Base-by-base conservation (phyloP, 768 basidiomycete genomes). In the Gyrodon lividus region DNA sequence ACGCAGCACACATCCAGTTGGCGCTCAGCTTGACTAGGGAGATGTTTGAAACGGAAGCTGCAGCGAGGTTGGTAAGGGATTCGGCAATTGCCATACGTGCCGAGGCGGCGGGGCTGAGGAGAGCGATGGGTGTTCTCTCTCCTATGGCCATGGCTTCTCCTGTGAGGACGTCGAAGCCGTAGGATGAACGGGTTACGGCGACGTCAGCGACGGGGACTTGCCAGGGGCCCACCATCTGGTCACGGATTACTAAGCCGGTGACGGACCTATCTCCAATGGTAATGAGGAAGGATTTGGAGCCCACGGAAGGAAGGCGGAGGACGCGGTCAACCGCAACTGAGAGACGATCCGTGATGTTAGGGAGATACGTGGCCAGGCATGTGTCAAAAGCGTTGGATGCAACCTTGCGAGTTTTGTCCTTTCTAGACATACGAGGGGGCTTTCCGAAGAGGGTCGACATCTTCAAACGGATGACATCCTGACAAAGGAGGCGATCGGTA, bases 61-160 rank as follows among this genome's bases (percentile, higher is more conserved):
- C 94, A 0, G 81, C 83, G 52, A 98, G 77, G 71, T 98, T 99
- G 59, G 88, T 93, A 38, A 99, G 77, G 1, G 97, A 80, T 67
- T 99, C 97, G 2, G 84, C 96, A 40, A 99, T 86, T 22, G 95
- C 96, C 87, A 99, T 94, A 26, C 94, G 84, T 2, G 95, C 96
- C 0, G 95, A 95, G 1, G 95, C 94, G 6, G 87, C 89, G 5
- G 95, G 82, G 59, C 77, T 81, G 47, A 98, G 78, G 19, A 99
- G 77, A 6, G 97, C 97, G 10, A 97, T 68, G 0, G 97, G 96
- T 0, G 97, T 93, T 51, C 96, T 84, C 72, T 99, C 97, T 12
- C 97, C 97, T 83, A 98, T 90, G 5, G 96, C 91, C 97, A 99
- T 98, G 4, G 96, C 94, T 71, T 99, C 97, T 5, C 97, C 97